phyloP scores from a whole-genome alignment of 2,329 filamentous ascomycete genomes.

The Macroventuria anomochaeta region DNA sequence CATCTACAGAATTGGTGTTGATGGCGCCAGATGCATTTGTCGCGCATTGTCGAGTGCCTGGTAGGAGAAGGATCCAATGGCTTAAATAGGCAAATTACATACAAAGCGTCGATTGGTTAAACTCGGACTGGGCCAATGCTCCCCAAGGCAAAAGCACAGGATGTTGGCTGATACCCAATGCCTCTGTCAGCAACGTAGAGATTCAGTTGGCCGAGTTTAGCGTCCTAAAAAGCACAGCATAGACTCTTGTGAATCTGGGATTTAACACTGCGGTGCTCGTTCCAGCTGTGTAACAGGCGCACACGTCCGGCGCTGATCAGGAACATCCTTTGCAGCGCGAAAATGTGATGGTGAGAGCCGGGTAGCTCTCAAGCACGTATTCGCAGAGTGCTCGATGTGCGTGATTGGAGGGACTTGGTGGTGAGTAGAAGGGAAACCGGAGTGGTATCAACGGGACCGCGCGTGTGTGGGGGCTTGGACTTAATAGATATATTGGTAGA shows the following conservation, averaged over 20 bases:
- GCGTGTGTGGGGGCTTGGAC: conserved; percentile 22
- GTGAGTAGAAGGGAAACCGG: conserved; percentile 8
- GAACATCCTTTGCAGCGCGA: neutral
- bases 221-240: neutral
- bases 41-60: neutral
- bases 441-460: conserved; percentile 2
- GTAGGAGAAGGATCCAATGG: neutral
- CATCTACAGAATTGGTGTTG: neutral
- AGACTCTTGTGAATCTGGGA: no score
- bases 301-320: neutral
- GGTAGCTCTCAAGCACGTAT: neutral
- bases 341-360: neutral
- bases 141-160: neutral
- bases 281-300: neutral
- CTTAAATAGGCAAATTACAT: neutral
- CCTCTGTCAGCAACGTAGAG: neutral
- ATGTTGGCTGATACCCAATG: neutral
- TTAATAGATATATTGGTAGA: conserved; percentile 36
- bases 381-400: neutral
- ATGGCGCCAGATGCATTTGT: neutral
- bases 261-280: no score
- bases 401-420: neutral
- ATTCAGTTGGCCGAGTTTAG: neutral
- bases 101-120: neutral
- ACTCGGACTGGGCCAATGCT: no score